Evolutionary conservation across 345 rosid genomes (phyloP).

Genomic region (Alliaria petiolata): DNA sequence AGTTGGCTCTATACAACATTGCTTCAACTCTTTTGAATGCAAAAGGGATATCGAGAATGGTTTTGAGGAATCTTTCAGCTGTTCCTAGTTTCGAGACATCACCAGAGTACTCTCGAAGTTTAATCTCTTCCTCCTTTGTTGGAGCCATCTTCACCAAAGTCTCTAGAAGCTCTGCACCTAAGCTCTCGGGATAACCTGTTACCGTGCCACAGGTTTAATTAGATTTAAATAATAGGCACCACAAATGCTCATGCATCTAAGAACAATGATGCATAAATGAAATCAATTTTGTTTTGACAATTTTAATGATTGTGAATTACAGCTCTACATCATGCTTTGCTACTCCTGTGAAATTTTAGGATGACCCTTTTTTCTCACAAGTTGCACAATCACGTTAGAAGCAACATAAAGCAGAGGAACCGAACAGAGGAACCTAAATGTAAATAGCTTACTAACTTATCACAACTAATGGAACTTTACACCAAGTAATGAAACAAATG

Average conservation of each 20-base stretch:
- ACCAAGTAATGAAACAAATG: neutral
- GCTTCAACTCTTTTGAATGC: conserved; percentile 96
- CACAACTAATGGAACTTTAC: neutral
- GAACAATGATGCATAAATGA: neutral
- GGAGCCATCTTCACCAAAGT: conserved; percentile 98
- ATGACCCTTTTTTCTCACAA: neutral
- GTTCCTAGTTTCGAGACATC: conserved; percentile 77
- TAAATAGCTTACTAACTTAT: neutral
- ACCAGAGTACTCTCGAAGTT: conserved; percentile 74
- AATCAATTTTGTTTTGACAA: neutral
- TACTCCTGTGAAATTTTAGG: neutral
- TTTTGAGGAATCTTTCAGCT: conserved; percentile 89
- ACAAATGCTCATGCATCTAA: neutral
- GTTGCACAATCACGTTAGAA: conserved; percentile 14
- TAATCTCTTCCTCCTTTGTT: conserved; percentile 94
- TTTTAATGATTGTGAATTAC: neutral
- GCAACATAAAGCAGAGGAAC: conserved; percentile 23
- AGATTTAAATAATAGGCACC: neutral
- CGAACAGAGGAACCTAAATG: conserved; percentile 15
- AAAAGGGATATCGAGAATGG: conserved; percentile 83
- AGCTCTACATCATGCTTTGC: conserved; percentile 3
- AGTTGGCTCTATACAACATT: conserved; percentile 94
- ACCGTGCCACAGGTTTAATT: neutral
- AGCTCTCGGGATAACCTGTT: conserved; percentile 83
- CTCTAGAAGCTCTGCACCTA: conserved; percentile 91